These are phyloP conservation scores for Salix brachista DNA, from an alignment of 345 rosid genomes.

Conservation along the genomic window DNA sequence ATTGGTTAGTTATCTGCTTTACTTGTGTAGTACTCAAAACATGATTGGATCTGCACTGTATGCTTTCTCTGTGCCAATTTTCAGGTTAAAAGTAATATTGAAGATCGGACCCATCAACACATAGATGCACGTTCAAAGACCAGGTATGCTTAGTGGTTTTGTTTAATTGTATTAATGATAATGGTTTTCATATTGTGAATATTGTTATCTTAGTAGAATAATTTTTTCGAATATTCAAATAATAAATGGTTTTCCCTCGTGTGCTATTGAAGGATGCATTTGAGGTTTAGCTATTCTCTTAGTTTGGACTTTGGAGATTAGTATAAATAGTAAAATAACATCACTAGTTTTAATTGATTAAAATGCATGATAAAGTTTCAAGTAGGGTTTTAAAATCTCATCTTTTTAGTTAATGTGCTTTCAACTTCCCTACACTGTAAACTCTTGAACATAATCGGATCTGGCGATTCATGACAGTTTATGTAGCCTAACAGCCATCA, in stretches of 20 bases:
- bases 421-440: neutral
- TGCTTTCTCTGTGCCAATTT: neutral
- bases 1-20: neutral
- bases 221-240: neutral
- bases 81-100: slow-evolving; percentile 53
- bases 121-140: slow-evolving; percentile 84
- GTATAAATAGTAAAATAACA: neutral
- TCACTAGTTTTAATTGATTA: neutral
- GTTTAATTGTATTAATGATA: neutral
- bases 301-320: neutral
- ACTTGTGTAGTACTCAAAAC: neutral
- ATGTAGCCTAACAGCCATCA: neutral
- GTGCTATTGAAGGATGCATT: neutral
- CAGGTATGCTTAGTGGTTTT: slow-evolving; percentile 44
- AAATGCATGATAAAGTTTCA: neutral
- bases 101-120: slow-evolving; percentile 25
- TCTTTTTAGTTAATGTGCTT: neutral
- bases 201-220: neutral
- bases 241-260: neutral
- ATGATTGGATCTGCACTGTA: neutral
- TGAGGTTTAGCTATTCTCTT: neutral
- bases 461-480: neutral
- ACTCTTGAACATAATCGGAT: neutral
- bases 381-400: neutral
- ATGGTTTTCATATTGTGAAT: neutral